Evolutionary conservation across 148 eudicot species (phyloP), one percentile per base, ranked within the genome.

Genomic region (Chenopodium album): DNA sequence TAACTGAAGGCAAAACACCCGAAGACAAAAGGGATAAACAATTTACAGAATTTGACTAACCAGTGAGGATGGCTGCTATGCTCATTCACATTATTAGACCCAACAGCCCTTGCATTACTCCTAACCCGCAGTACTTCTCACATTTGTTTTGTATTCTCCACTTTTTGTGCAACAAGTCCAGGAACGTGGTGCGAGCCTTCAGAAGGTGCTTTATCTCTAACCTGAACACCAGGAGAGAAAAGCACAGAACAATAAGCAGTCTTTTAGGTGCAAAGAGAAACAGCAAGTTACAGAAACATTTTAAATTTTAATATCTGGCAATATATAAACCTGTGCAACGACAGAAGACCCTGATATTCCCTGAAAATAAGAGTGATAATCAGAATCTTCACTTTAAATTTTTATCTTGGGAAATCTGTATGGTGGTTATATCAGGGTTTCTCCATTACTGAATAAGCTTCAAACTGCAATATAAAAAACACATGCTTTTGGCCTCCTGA

Each of bases 21-120:
- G 60, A 54, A 3, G 17, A 54, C 4, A 12, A 13, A 82, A 78
- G 78, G 12, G 31, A 64, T 72, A 72, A 78, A 34, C 46, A 78
- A 65, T 54, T 56, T 4, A 75, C 52, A 67, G 14, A 50, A 76
- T 56, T 28, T 73, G 9, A 46, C 60, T 83, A 85, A 95, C 97
- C 37, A 34, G 37, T 2, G 37, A 34, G 2, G 37, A 34, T 97
- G 97, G 78, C 97, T 95, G 85, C 99, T 95, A 75, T 93, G 98
- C 84, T 95, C 98, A 73, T 95, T 95, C 79, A 94, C 98, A 78
- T 95, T 95, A 80, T 92, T 95, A 59, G 98, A 95, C 62, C 98
- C 98, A 82, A 95, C 97, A 46, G 98, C 90, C 79, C 98, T 80
- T 32, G 97, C 92, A 78, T 91, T 93, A 80, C 98, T 93, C 82